Base-by-base conservation (phyloP, 768 basidiomycete genomes). In the Lactarius vividus region DNA sequence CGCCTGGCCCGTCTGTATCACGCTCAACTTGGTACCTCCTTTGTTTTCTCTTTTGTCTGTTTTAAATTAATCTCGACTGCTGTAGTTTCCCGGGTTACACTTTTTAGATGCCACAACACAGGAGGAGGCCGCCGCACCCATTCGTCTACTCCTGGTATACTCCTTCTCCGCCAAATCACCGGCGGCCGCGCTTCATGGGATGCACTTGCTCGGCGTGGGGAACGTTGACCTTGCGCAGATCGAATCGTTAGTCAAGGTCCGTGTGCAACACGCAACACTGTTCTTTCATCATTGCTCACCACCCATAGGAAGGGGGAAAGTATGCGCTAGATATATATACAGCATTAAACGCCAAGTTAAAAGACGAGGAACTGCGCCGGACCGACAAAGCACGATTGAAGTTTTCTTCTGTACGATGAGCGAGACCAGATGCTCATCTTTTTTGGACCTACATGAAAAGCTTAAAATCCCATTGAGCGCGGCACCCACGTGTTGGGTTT, bases 1-100 rank as follows among this genome's bases (percentile, higher is more conserved):
- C 2, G 70, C 73, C 15, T 90, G 93, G 86, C 94, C 93, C 0
- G 80, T 95, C 4, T 86, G 86, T 66, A 77, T 94, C 29, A 93
- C 92, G 1, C 73, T 95, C 61, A 93, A 94, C 67, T 70, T 93
- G 29, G 92, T 94, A 68, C 8, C 15, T 82, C 16, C 26, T 13
- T 18, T n/a, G 2, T 60, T 2, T 26, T 20, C 49, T 31, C 37
- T 57, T 28, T 31, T 28, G 20, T 15, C 5, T 23, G 26, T 49
- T n/a, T 55, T 56, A 37, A 37, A n/a, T 11, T 49, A 35, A 57
- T 44, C 28, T 9, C 3, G 23, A 9, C 23, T 67, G 15, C 26
- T 28, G 26, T 52, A 92, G 88, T 75, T 84, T 42, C 80, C 86
- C 2, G 79, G 84, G 3, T 72, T 80, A 4, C 84, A 90, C 71